Evolutionary conservation across 257 asterid species (phyloP).

Genomic region (Nicotiana attenuata): DNA sequence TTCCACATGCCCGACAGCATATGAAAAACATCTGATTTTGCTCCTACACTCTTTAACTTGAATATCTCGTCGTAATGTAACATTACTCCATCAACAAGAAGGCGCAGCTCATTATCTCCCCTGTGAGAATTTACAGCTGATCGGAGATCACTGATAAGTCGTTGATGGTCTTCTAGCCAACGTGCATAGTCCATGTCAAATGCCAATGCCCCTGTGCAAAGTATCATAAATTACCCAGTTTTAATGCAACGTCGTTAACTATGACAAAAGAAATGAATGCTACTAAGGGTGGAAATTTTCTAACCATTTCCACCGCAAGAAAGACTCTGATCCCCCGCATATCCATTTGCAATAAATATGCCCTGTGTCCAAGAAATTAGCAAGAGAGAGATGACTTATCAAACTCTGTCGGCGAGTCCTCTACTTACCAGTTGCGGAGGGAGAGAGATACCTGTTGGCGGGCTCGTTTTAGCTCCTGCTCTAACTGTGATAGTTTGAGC

Average conservation of each 20-base stretch:
- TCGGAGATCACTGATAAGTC: constrained; percentile 60
- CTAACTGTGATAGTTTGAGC: constrained; percentile 64
- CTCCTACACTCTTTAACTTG: constrained; percentile 54
- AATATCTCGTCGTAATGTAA: constrained; percentile 77
- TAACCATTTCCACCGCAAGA: constrained; percentile 56
- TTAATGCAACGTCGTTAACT: too few relatives aligned
- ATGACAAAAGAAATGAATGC: neutral
- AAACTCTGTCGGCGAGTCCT: neutral
- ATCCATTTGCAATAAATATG: constrained; percentile 32
- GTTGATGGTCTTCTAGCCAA: constrained; percentile 83
- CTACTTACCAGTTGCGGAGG: neutral
- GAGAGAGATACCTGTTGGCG: constrained; percentile 67
- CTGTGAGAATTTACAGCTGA: constrained; percentile 55
- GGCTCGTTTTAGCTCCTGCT: constrained; percentile 73
- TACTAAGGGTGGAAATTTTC: neutral
- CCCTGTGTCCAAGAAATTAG: constrained; percentile 37
- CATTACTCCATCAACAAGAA: constrained; percentile 72
- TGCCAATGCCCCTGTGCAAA: constrained; percentile 51
- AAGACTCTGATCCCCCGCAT: constrained; percentile 42
- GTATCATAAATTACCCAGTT: neutral
- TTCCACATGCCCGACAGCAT: constrained; percentile 97
- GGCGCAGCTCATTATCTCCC: constrained; percentile 56
- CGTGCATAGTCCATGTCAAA: constrained; percentile 77
- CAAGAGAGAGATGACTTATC: neutral
- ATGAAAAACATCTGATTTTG: constrained; percentile 77